Conservation (phyloP, 2,329 filamentous ascomycete species). For the Arthrinium phaeospermum region DNA sequence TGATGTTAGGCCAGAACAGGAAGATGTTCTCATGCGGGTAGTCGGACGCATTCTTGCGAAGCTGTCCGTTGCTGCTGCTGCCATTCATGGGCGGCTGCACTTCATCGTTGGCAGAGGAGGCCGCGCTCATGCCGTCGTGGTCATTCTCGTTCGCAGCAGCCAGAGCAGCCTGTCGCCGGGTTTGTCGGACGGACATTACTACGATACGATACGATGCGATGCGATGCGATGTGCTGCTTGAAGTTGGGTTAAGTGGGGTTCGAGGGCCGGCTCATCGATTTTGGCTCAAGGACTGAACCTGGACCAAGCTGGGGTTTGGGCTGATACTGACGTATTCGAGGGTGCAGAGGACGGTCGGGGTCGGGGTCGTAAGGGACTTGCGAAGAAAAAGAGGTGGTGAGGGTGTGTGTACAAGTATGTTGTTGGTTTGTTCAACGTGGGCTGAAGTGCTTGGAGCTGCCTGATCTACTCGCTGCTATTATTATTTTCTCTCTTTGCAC, state of each 20-base stretch:
- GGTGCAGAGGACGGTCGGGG: neutral
- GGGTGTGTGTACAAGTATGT: neutral
- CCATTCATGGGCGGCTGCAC: conserved; percentile 45
- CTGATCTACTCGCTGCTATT: conserved; percentile 11
- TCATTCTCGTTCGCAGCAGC: conserved; percentile 35
- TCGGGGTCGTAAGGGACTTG: neutral
- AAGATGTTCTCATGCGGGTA: conserved; percentile 74
- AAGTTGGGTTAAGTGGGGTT: conserved; percentile 15
- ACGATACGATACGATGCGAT: too few species aligned
- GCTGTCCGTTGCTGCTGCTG: conserved; percentile 47
- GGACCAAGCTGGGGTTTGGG: neutral
- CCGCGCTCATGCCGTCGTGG: conserved; percentile 23
- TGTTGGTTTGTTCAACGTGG: conserved; percentile 11
- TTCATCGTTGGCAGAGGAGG: conserved; percentile 14
- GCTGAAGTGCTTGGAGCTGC: conserved; percentile 2
- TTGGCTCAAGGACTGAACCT: neutral
- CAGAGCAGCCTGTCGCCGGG: conserved; percentile 45
- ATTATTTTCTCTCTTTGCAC: neutral
- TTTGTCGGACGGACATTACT: conserved; percentile 47
- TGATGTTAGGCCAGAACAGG: conserved; percentile 80
- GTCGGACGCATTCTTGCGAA: conserved; percentile 36
- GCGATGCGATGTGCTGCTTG: neutral
- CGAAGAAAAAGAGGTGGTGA: neutral
- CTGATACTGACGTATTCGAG: neutral
- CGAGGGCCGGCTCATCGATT: conserved; percentile 15